A percentile compares a stretch with the other conserved stretches of the same genome.
phyloP scores from a whole-genome alignment of 1,284 basidiomycete species.

The Ustilago loliicola region DNA sequence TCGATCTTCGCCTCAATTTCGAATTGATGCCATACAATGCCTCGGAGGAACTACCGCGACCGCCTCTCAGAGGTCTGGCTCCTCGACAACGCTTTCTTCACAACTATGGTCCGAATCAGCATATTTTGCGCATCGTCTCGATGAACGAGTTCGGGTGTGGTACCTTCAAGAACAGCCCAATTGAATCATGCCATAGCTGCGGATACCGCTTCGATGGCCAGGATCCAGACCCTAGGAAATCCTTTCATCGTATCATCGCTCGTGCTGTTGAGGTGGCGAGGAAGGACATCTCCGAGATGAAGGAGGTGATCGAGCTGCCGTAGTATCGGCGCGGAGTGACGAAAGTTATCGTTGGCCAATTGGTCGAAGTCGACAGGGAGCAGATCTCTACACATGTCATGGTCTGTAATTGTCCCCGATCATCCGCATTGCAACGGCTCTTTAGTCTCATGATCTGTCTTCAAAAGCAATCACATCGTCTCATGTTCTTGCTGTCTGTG shows the following conservation, averaged over 20 bases:
- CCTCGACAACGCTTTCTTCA: constrained; percentile 9
- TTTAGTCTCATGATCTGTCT: too few species aligned
- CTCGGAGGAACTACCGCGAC: constrained; percentile 8
- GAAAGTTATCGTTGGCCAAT: too few species aligned
- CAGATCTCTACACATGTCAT: background rate
- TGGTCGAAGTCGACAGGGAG: background rate
- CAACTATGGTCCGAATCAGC: constrained; percentile 34
- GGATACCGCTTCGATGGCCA: constrained; percentile 34
- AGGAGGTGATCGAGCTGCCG: constrained; percentile 25
- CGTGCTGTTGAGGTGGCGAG: constrained; percentile 16
- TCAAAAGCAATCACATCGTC: background rate
- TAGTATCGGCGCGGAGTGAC: background rate
- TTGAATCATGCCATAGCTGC: constrained; percentile 24
- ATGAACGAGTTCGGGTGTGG: constrained; percentile 26
- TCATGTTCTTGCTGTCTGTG: too few species aligned
- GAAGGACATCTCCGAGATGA: constrained; percentile 9
- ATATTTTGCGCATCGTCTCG: constrained; percentile 32
- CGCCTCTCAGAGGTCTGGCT: background rate
- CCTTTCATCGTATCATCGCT: constrained; percentile 1
- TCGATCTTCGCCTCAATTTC: background rate
- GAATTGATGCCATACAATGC: background rate
- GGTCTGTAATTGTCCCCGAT: background rate
- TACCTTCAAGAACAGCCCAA: background rate
- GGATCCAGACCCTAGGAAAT: background rate
- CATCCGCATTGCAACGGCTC: too few species aligned